phyloP scores from a whole-genome alignment of 495 filamentous ascomycete species.

The Pyrenula massariospora region DNA sequence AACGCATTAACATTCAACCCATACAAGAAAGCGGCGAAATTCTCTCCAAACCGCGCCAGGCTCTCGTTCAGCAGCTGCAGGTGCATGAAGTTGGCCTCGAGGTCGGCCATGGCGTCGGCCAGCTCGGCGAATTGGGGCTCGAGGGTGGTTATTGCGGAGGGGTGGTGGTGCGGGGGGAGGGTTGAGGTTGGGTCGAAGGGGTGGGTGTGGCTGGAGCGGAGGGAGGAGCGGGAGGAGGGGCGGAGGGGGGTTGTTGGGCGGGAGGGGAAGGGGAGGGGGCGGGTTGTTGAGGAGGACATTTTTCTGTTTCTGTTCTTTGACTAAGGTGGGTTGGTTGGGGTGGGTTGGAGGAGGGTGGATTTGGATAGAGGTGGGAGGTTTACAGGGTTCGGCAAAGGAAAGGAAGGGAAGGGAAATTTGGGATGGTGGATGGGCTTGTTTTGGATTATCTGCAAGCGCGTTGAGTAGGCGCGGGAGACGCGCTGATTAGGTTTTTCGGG shows the following conservation, averaged over 20 bases:
- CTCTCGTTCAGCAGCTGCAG: conserved; percentile 96
- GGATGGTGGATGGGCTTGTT: no score
- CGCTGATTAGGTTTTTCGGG: no score
- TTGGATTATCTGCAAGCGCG: no score
- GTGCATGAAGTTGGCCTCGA: conserved; percentile 96
- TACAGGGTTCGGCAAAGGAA: no score
- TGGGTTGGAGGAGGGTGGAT: no score
- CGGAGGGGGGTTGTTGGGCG: conserved; percentile 90
- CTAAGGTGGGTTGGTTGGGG: no score
- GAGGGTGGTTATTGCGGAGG: conserved; percentile 55
- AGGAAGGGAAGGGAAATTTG: no score
- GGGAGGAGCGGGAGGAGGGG: conserved; percentile 76
- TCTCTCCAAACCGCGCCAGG: conserved; percentile 86
- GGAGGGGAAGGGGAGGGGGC: conserved; percentile 35
- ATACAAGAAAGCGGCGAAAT: conserved; percentile 89
- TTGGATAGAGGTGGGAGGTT: no score
- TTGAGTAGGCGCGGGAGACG: no score
- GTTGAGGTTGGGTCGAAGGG: conserved; percentile 24
- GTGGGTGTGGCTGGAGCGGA: conserved; percentile 57
- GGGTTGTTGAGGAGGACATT: conserved; percentile 29
- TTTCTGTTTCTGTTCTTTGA: background rate
- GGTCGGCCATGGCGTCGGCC: conserved; percentile 84
- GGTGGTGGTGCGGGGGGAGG: conserved; percentile 44
- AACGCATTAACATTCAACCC: conserved; percentile 98
- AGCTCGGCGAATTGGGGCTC: conserved; percentile 89